Conservation (phyloP, 768 basidiomycete genomes). For the Podaxis rugospora region DNA sequence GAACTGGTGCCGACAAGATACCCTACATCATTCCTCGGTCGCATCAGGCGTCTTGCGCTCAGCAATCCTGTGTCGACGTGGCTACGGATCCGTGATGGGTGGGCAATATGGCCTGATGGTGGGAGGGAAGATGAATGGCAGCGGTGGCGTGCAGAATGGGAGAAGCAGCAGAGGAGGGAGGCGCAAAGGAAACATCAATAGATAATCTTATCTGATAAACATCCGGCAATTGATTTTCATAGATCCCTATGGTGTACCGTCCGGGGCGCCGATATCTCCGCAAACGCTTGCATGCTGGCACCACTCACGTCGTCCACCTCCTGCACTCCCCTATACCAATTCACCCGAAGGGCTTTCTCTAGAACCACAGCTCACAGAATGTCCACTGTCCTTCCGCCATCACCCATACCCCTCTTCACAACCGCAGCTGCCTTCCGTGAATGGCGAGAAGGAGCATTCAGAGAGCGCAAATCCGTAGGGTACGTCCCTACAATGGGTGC, state of each 20-base stretch:
- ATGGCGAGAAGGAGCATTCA: conserved; percentile 71
- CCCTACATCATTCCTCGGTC: conserved; percentile 53
- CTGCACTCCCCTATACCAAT: neutral
- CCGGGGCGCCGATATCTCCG: neutral
- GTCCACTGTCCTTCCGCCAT: conserved; percentile 24
- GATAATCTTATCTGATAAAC: neutral
- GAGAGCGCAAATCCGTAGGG: conserved; percentile 66
- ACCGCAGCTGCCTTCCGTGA: conserved; percentile 57
- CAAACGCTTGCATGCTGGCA: neutral
- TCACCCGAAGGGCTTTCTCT: neutral
- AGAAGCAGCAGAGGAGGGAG: conserved; percentile 26
- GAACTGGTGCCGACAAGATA: conserved; percentile 53
- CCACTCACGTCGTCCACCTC: neutral
- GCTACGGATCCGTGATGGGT: conserved; percentile 75
- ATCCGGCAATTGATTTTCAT: neutral
- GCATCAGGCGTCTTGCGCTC: conserved; percentile 44
- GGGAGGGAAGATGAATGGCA: conserved; percentile 70
- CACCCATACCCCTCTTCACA: conserved; percentile 46
- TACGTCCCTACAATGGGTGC: conserved; percentile 99
- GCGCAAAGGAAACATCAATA: neutral
- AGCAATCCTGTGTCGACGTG: conserved; percentile 54
- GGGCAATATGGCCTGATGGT: conserved; percentile 78
- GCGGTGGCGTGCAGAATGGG: conserved; percentile 59
- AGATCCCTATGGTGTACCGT: neutral
- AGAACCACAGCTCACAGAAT: conserved; percentile 12